Evolutionary conservation across 345 rosid genomes (phyloP).

Genomic region (Cardamine chenopodiifolia): DNA sequence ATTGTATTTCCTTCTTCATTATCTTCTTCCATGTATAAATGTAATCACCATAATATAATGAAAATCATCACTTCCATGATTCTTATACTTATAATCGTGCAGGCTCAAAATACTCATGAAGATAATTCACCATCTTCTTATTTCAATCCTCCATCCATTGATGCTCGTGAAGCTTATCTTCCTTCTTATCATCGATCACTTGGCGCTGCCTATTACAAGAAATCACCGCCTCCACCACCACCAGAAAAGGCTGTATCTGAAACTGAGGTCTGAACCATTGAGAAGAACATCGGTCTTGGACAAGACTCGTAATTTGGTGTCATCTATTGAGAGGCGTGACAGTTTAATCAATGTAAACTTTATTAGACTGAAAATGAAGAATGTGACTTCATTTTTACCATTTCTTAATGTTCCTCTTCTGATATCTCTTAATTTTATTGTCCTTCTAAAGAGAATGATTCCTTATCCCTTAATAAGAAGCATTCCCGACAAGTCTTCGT

Average conservation of each 20-base stretch:
- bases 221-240: slow-evolving; percentile 33
- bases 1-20: no score
- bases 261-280: slow-evolving; percentile 1
- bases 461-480: slow-evolving; percentile 28
- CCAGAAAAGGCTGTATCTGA: not conserved
- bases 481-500: not conserved
- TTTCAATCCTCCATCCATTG: not conserved
- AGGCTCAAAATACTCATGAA: slow-evolving; percentile 21
- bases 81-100: slow-evolving; percentile 13
- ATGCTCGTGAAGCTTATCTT: not conserved
- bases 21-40: no score
- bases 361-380: no score
- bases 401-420: not conserved
- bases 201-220: slow-evolving; percentile 23
- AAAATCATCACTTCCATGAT: no score
- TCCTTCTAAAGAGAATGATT: slow-evolving; percentile 31
- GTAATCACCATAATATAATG: no score
- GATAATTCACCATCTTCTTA: not conserved
- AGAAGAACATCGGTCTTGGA: not conserved
- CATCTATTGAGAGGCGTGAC: not conserved
- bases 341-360: no score
- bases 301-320: not conserved
- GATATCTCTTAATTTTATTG: slow-evolving; percentile 5
- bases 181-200: slow-evolving; percentile 33
- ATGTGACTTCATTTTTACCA: not conserved